A percentile compares a stretch with the other conserved stretches of the same genome.
Evolutionary conservation across 2,329 filamentous ascomycete species (phyloP).

Genomic region (Hysterium pulicare): DNA sequence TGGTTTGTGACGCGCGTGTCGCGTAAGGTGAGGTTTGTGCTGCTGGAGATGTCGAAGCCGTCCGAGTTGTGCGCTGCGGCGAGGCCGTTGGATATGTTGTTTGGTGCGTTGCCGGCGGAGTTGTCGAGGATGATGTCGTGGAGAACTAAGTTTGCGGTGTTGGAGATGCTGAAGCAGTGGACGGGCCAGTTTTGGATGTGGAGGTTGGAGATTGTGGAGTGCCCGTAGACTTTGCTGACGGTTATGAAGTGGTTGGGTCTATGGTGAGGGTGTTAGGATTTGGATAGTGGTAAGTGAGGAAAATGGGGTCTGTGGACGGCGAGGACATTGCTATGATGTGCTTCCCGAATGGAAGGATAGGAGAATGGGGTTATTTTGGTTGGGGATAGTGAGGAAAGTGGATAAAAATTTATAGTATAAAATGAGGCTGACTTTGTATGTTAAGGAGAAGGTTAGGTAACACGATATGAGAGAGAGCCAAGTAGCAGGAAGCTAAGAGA

Average conservation of each 20-base stretch:
- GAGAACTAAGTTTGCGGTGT: conserved; percentile 39
- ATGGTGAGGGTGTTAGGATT: no score
- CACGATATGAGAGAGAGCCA: neutral
- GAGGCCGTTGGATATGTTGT: conserved; percentile 19
- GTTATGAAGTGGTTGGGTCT: conserved; percentile 29
- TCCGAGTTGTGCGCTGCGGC: conserved; percentile 45
- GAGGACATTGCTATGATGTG: no score
- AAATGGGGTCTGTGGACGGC: no score
- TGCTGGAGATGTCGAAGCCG: conserved; percentile 50
- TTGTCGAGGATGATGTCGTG: conserved; percentile 52
- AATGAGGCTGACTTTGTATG: no score
- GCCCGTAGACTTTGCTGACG: conserved; percentile 36
- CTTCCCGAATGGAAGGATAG: no score
- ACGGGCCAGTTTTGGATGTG: conserved; percentile 51
- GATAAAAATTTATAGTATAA: no score
- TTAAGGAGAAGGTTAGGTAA: conserved; percentile 4
- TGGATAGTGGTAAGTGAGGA: no score
- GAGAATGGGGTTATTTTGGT: no score
- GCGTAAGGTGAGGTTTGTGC: conserved; percentile 43
- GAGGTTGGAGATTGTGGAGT: conserved; percentile 40
- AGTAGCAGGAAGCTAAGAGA: conserved; percentile 5
- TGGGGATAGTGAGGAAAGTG: no score
- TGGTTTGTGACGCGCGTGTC: conserved; percentile 50
- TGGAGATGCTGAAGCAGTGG: conserved; percentile 45
- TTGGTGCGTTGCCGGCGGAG: conserved; percentile 44